Evolutionary conservation across 257 asterid genomes (phyloP).

Genomic region (Lavandula angustifolia): DNA sequence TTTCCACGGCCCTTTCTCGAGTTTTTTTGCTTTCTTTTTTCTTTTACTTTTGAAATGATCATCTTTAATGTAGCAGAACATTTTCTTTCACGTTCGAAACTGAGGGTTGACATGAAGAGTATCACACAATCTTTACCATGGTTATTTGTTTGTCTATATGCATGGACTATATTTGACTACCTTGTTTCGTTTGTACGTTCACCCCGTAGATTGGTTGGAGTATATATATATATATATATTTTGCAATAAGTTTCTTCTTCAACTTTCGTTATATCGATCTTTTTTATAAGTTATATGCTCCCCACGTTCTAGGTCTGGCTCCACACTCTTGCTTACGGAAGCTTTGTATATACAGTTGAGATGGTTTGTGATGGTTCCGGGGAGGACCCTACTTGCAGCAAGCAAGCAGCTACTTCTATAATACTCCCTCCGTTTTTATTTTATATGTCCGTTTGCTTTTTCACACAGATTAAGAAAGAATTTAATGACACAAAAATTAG

Average conservation of each 20-base stretch:
- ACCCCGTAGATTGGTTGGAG: no score
- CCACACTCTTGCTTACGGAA: constrained; percentile 52
- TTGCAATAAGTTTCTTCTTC: constrained; percentile 8
- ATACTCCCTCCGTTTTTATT: no score
- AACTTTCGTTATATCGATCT: constrained; percentile 2
- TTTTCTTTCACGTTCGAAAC: background rate
- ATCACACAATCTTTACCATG: background rate
- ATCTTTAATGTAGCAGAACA: background rate
- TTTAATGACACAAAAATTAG: no score
- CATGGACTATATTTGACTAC: background rate
- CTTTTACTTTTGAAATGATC: background rate
- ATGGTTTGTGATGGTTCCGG: constrained; percentile 89
- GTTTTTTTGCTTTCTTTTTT: no score
- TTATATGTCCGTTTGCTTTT: no score
- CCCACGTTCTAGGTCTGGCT: constrained; percentile 77
- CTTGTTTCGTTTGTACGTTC: background rate
- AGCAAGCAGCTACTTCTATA: constrained; percentile 47
- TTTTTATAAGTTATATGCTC: constrained; percentile 30
- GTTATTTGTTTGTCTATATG: background rate
- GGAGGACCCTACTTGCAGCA: constrained; percentile 96
- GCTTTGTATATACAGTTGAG: constrained; percentile 61
- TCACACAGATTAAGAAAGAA: no score
- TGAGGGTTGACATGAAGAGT: constrained; percentile 16
- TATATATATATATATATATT: background rate
- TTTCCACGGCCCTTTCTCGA: no score